Evolutionary conservation across 331 rosid genomes (phyloP).

Genomic region (Quercus lobata): DNA sequence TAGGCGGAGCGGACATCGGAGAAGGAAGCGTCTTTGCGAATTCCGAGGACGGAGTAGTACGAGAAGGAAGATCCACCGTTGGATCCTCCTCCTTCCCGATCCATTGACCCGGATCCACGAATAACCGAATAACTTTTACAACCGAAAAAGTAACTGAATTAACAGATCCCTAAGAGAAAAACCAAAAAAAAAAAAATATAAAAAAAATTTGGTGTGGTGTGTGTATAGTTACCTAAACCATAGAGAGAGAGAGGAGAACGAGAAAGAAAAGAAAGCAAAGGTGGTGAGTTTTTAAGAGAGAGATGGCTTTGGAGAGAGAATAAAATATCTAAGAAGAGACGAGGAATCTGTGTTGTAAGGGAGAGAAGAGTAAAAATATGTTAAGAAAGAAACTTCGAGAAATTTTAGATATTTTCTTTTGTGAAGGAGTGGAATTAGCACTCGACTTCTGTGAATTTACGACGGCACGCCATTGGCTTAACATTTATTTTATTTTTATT

Average conservation of each 20-base stretch:
- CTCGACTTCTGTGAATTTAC: neutral
- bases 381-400: slow-evolving; percentile 54
- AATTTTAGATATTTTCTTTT: slow-evolving; percentile 35
- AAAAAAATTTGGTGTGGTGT: no score
- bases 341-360: neutral
- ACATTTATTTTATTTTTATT: neutral
- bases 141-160: no score
- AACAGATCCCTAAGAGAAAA: no score
- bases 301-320: slow-evolving; percentile 14
- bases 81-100: slow-evolving; percentile 83
- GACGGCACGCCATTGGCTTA: slow-evolving; percentile 8
- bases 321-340: slow-evolving; percentile 25
- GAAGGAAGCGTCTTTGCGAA: slow-evolving; percentile 78
- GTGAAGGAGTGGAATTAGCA: neutral
- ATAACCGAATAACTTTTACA: neutral
- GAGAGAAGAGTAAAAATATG: neutral
- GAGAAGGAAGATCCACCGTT: slow-evolving; percentile 66
- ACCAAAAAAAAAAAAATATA: no score
- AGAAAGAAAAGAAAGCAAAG: neutral
- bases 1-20: slow-evolving; percentile 85
- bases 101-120: slow-evolving; percentile 40
- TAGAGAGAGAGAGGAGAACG: neutral
- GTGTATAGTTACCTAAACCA: no score
- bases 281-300: neutral
- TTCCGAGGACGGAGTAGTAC: slow-evolving; percentile 79